These are phyloP conservation scores for Zygotorulaspora mrakii DNA, from an alignment of 1,139 yeast species.

Conservation along the genomic window DNA sequence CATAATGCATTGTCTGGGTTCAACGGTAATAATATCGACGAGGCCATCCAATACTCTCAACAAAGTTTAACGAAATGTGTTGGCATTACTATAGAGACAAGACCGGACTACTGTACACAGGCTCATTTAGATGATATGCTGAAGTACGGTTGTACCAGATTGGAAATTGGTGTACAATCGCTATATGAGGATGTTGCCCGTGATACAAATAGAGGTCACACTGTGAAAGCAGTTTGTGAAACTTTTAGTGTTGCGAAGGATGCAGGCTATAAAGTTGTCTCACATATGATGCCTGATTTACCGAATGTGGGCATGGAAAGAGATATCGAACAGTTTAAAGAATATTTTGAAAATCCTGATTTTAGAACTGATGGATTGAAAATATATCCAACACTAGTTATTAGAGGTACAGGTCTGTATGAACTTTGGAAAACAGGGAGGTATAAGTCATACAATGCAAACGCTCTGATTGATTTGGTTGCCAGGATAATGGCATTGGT, in stretches of 20 bases:
- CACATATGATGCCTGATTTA: conserved; percentile 99
- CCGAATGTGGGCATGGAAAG: conserved; percentile 99
- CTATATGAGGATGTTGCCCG: conserved; percentile 98
- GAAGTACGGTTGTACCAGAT: conserved; percentile 91
- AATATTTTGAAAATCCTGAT: conserved; percentile 94
- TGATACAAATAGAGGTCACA: conserved; percentile 97
- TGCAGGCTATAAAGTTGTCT: conserved; percentile 95
- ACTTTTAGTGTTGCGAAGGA: conserved; percentile 95
- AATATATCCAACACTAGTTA: conserved; percentile 91
- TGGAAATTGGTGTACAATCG: conserved; percentile 96
- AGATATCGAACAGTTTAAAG: conserved; percentile 91
- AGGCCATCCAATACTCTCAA: conserved; percentile 86
- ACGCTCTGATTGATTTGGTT: conserved; percentile 87
- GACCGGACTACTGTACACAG: conserved; percentile 98
- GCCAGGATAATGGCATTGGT: conserved; percentile 93
- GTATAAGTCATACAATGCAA: conserved; percentile 91
- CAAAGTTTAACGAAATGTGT: conserved; percentile 96
- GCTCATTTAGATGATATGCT: conserved; percentile 95
- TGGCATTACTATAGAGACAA: conserved; percentile 95
- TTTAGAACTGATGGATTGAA: conserved; percentile 96
- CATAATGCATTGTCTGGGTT: conserved; percentile 96
- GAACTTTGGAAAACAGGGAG: conserved; percentile 97
- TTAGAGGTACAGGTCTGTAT: conserved; percentile 94
- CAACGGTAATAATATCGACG: conserved; percentile 82
- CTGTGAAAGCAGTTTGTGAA: conserved; percentile 93